Conservation (phyloP, 1,284 basidiomycete genomes). For the Ganoderma lucidum region DNA sequence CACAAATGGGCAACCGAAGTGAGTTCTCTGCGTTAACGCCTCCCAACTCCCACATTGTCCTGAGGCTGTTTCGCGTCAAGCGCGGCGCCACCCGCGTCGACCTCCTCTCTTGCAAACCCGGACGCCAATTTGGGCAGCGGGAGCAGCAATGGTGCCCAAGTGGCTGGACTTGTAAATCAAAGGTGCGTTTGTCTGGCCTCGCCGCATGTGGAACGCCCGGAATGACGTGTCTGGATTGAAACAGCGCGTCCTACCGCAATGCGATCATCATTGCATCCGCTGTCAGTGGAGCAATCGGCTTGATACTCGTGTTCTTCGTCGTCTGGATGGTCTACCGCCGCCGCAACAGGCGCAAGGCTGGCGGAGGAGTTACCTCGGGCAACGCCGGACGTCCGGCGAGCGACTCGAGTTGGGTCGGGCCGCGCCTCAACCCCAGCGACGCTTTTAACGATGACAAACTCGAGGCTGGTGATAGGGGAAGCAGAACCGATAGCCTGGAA, state of each 20-base stretch:
- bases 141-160: neutral
- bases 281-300: conserved; percentile 27
- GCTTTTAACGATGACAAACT: conserved; percentile 27
- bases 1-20: conserved; percentile 1
- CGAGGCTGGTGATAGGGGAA: conserved; percentile 22
- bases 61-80: neutral
- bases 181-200: conserved; percentile 6
- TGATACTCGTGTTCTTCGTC: conserved; percentile 26
- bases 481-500: conserved; percentile 23
- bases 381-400: conserved; percentile 16
- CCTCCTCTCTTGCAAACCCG: neutral
- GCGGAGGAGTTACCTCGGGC: conserved; percentile 9
- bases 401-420: conserved; percentile 29
- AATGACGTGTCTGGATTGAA: neutral
- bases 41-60: neutral
- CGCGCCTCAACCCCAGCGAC: conserved; percentile 2
- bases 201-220: neutral
- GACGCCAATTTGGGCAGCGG: conserved; percentile 4
- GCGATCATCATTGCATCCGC: conserved; percentile 32
- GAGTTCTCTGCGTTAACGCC: neutral
- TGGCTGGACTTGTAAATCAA: conserved; percentile 8
- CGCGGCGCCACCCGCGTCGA: neutral
- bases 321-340: conserved; percentile 30
- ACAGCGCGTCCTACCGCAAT: conserved; percentile 19
- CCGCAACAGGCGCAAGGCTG: conserved; percentile 15